Base-by-base conservation (phyloP, 1,284 basidiomycete genomes). In the Cystobasidium pallidum region DNA sequence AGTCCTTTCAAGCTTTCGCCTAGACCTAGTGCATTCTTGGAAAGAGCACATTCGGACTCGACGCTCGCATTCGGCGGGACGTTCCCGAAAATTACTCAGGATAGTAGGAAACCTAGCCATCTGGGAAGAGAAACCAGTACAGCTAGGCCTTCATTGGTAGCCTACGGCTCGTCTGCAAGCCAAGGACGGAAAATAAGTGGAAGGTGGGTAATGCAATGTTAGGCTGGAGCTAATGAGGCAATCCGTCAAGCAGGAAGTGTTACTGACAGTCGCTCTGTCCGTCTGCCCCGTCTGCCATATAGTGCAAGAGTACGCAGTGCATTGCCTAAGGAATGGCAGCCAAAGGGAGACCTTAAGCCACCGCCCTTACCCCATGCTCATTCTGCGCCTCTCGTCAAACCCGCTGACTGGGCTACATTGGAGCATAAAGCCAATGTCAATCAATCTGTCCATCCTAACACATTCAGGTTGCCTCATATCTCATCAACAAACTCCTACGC, bases 241-340 rank as follows among this genome's bases (percentile, higher is more conserved):
- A 13, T 26, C 47, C 13, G 63, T 15, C 39, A 36, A 2, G 24
- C 11, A 28, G n/a, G 58, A n/a, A n/a, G 19, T n/a, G 26, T 28
- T 45, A 10, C 34, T 62, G 39, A 39, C 21, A 3, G 19, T 43
- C 45, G 26, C 30, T n/a, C n/a, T n/a, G n/a, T n/a, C n/a, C n/a
- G n/a, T n/a, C n/a, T n/a, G n/a, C n/a, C n/a, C n/a, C n/a, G n/a
- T n/a, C n/a, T n/a, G n/a, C n/a, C n/a, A n/a, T n/a, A 43, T 26
- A 71, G 68, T 51, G 41, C 19, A 21, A 19, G 68, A 43, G 68
- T 71, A 32, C 59, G 68, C 21, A 71, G 61, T 41, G 49, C 59
- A 19, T 19, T 71, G 34, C 68, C 68, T 21, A 57, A 71, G 39
- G 59, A 63, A 63, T 71, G 68, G 68, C 68, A 71, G 32, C 62